These are phyloP conservation scores for Mycena haematopus DNA, from an alignment of 768 basidiomycete species.

Conservation along the genomic window DNA sequence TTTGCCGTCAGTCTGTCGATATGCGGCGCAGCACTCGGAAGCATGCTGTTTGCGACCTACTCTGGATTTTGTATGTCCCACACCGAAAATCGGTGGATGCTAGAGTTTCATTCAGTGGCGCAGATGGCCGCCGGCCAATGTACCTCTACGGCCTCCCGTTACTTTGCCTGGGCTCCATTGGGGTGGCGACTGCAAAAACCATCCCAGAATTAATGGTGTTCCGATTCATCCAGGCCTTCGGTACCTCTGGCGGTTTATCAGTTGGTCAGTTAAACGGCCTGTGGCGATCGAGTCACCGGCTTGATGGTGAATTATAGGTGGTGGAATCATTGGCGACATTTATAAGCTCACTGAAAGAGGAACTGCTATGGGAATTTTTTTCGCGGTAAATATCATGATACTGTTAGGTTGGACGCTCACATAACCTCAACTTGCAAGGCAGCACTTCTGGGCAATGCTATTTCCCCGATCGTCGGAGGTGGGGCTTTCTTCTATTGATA, in stretches of 20 bases:
- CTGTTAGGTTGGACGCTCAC: neutral
- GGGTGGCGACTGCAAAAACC: constrained; percentile 46
- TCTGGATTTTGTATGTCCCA: constrained; percentile 50
- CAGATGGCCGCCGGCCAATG: constrained; percentile 58
- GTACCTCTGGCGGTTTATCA: constrained; percentile 46
- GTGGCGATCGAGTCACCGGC: neutral
- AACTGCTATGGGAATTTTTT: constrained; percentile 55
- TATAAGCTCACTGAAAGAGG: constrained; percentile 57
- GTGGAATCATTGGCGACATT: constrained; percentile 56
- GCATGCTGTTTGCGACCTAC: constrained; percentile 58
- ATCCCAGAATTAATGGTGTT: constrained; percentile 52
- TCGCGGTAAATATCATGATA: constrained; percentile 41
- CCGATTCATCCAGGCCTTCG: constrained; percentile 62
- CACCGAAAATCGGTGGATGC: neutral
- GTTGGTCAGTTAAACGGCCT: constrained; percentile 14
- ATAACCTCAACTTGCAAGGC: constrained; percentile 36
- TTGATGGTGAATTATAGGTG: constrained; percentile 42
- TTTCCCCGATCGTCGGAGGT: constrained; percentile 51
- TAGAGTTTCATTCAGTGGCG: neutral
- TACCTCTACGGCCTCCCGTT: constrained; percentile 59
- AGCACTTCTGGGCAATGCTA: constrained; percentile 47
- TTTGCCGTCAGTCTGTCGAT: constrained; percentile 58
- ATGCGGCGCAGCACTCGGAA: constrained; percentile 48
- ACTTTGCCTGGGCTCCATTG: constrained; percentile 54
- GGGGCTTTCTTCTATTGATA: neutral